Conservation (phyloP, 768 basidiomycete species). For the Lactarius psammicola region DNA sequence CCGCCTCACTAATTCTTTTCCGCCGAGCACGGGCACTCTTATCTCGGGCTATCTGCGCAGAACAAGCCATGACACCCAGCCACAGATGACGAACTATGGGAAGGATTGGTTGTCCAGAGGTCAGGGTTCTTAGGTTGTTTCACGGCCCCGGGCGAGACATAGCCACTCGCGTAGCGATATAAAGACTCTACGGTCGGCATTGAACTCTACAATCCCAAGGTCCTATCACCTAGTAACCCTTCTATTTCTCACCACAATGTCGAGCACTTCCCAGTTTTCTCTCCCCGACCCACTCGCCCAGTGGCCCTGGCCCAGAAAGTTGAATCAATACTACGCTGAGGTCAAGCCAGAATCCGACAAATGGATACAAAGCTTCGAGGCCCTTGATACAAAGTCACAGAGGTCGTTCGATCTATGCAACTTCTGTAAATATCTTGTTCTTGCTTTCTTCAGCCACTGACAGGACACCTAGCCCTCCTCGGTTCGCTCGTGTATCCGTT, state of each 20-base stretch:
- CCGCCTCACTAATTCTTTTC: no score
- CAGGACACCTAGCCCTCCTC: slow-evolving; percentile 35
- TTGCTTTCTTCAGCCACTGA: not conserved
- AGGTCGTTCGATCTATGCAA: slow-evolving; percentile 43
- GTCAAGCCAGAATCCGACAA: slow-evolving; percentile 38
- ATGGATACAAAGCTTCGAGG: slow-evolving; percentile 41
- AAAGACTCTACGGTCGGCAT: not conserved
- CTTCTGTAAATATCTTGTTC: slow-evolving; percentile 27
- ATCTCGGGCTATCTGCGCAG: no score
- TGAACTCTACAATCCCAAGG: not conserved
- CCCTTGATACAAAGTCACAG: slow-evolving; percentile 40
- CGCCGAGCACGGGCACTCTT: no score
- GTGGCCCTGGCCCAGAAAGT: slow-evolving; percentile 46
- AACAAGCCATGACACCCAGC: no score
- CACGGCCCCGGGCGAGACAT: no score
- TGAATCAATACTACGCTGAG: slow-evolving; percentile 41
- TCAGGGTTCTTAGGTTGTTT: no score
- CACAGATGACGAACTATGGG: no score
- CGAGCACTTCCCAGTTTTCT: slow-evolving; percentile 3
- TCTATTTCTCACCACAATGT: not conserved
- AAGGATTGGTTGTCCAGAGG: no score
- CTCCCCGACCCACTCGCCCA: slow-evolving; percentile 42
- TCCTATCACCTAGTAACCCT: not conserved
- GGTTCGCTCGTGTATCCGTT: slow-evolving; percentile 41
- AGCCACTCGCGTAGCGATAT: not conserved